A percentile compares a stretch with the other conserved stretches of the same genome.
Evolutionary conservation across 331 rosid genomes (phyloP).

Genomic region (Pyracantha coccinea): DNA sequence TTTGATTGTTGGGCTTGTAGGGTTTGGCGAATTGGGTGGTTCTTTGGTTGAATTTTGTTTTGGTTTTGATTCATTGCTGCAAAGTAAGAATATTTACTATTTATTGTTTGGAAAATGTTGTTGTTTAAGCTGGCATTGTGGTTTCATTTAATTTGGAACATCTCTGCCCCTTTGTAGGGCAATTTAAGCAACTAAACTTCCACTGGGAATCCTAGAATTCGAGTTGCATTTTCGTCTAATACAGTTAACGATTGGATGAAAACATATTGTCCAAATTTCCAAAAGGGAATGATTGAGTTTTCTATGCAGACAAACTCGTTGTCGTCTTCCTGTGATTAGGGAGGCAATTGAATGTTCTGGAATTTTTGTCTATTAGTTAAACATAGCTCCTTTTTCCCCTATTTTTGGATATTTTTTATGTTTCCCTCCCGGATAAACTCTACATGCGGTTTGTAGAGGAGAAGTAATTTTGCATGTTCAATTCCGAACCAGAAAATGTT

Average conservation of each 20-base stretch:
- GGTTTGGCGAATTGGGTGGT: background rate
- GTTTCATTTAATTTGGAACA: background rate
- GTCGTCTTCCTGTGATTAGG: background rate
- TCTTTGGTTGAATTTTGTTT: background rate
- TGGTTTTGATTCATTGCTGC: background rate
- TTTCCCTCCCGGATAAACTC: background rate
- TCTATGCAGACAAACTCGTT: background rate
- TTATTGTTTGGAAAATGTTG: background rate
- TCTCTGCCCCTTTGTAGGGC: background rate
- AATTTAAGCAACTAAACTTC: background rate
- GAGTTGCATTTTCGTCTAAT: background rate
- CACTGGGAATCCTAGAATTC: background rate
- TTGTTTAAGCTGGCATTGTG: background rate
- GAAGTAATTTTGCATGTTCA: background rate
- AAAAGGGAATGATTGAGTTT: background rate
- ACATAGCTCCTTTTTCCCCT: background rate
- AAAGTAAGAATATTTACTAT: background rate
- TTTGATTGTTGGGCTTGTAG: background rate
- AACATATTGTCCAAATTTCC: background rate
- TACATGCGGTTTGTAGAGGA: background rate
- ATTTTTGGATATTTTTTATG: background rate
- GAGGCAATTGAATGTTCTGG: background rate
- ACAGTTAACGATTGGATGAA: too few relatives aligned
- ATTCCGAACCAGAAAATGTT: background rate
- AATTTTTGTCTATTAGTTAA: background rate